phyloP scores from a whole-genome alignment of 2,329 filamentous ascomycete genomes.

The Diaporthe caulivora region DNA sequence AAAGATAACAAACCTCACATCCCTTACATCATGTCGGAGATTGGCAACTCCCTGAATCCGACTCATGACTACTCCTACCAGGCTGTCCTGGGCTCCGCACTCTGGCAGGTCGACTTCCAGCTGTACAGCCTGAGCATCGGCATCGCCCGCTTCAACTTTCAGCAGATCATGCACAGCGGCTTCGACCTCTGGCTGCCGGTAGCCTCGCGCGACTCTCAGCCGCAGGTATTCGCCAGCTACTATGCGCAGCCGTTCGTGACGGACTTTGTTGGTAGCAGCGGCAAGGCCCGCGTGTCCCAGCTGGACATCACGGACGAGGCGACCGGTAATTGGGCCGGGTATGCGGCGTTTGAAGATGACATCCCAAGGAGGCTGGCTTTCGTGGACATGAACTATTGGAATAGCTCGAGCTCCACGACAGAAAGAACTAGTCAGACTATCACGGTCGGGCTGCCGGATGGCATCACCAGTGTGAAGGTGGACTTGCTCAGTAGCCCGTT shows the following conservation, averaged over 20 bases:
- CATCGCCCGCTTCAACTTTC: conserved; percentile 51
- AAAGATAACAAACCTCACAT: conserved; percentile 47
- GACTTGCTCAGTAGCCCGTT: conserved; percentile 49
- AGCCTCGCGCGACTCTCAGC: conserved; percentile 45
- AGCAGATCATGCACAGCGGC: conserved; percentile 52
- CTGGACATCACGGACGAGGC: conserved; percentile 39
- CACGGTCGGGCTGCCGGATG: conserved; percentile 43
- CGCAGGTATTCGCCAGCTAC: conserved; percentile 52
- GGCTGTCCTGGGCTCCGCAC: conserved; percentile 50
- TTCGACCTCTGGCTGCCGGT: conserved; percentile 48
- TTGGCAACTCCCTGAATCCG: conserved; percentile 51
- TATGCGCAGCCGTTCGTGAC: conserved; percentile 53
- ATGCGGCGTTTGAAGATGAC: conserved; percentile 48
- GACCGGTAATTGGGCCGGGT: conserved; percentile 46
- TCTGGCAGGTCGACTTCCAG: conserved; percentile 54
- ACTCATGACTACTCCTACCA: conserved; percentile 50
- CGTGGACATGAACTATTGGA: conserved; percentile 53
- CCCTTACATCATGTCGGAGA: conserved; percentile 51
- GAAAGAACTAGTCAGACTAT: conserved; percentile 44
- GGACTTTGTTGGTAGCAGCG: conserved; percentile 51
- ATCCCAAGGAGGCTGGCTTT: conserved; percentile 47
- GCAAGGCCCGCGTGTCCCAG: conserved; percentile 46
- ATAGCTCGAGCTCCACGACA: conserved; percentile 46
- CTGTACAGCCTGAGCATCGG: conserved; percentile 52
- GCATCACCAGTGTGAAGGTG: conserved; percentile 43